phyloP scores from a whole-genome alignment of 2,329 filamentous ascomycete species.

The Colletotrichum australisinense region DNA sequence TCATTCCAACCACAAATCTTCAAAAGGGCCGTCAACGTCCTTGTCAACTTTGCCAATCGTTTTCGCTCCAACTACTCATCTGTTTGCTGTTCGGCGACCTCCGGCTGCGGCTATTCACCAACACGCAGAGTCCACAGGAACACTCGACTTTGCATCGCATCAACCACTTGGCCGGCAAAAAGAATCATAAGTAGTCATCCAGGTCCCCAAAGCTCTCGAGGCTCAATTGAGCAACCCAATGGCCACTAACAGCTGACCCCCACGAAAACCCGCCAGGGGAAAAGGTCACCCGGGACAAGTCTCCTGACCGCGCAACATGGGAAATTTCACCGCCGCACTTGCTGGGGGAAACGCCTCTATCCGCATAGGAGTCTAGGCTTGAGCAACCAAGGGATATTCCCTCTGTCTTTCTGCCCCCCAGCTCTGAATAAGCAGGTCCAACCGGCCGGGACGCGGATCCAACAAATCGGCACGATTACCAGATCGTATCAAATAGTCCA shows the following conservation, averaged over 20 bases:
- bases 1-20: background rate
- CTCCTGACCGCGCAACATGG: conserved; percentile 20
- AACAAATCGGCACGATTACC: conserved; percentile 34
- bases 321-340: conserved; percentile 19
- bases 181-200: background rate
- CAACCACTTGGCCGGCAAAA: background rate
- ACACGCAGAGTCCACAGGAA: background rate
- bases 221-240: background rate
- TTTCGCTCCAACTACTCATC: background rate
- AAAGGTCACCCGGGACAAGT: conserved; percentile 20
- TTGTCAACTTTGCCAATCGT: background rate
- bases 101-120: background rate
- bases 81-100: background rate
- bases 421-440: conserved; percentile 30
- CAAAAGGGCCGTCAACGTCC: background rate
- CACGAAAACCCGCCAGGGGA: conserved; percentile 20
- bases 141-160: background rate
- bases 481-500: conserved; percentile 27
- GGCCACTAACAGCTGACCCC: conserved; percentile 22
- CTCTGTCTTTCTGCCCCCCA: too few species aligned
- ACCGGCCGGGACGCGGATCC: conserved; percentile 22
- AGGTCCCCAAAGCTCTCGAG: background rate
- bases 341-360: conserved; percentile 2
- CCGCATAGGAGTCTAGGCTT: too few species aligned
- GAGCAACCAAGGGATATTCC: too few species aligned